These are phyloP conservation scores for Wickerhamiella sorbophila DNA, from an alignment of 805 yeast species.

Conservation along the genomic window DNA sequence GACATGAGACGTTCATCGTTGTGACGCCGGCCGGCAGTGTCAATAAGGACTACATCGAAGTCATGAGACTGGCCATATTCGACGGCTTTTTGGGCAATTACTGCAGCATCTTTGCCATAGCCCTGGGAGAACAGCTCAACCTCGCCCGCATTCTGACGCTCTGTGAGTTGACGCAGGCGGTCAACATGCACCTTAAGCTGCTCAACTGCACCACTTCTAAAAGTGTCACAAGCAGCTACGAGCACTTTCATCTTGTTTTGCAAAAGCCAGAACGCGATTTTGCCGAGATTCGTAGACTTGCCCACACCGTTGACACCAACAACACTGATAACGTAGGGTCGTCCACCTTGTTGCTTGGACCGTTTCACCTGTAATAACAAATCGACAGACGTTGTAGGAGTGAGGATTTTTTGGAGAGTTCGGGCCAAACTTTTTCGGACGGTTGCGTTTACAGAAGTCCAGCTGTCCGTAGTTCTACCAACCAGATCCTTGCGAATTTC, in stretches of 20 bases:
- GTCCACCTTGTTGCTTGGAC: slow-evolving; percentile 23
- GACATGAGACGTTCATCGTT: slow-evolving; percentile 92
- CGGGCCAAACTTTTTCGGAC: slow-evolving; percentile 48
- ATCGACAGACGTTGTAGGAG: slow-evolving; percentile 86
- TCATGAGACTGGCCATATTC: slow-evolving; percentile 53
- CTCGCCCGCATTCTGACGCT: slow-evolving; percentile 30
- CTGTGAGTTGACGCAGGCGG: slow-evolving; percentile 57
- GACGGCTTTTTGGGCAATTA: slow-evolving; percentile 83
- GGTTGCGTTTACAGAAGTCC: slow-evolving; percentile 61
- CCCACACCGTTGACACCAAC: slow-evolving; percentile 99
- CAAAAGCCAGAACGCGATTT: slow-evolving; percentile 85
- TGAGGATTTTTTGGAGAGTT: slow-evolving; percentile 51
- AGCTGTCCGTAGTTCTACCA: slow-evolving; percentile 57
- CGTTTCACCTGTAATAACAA: slow-evolving; percentile 64
- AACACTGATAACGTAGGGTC: slow-evolving; percentile 89
- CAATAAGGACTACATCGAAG: slow-evolving; percentile 81
- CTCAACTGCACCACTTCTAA: slow-evolving; percentile 97
- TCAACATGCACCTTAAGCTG: slow-evolving; percentile 88
- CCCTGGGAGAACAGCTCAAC: slow-evolving; percentile 88
- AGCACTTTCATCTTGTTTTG: slow-evolving; percentile 78
- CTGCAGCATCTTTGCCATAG: slow-evolving; percentile 94
- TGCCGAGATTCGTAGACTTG: slow-evolving; percentile 87
- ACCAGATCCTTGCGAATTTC: slow-evolving; percentile 55
- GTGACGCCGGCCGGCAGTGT: slow-evolving; percentile 96
- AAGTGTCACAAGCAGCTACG: slow-evolving; percentile 95